Conservation (phyloP, 441 rosid species). For the Eutrema salsugineum region DNA sequence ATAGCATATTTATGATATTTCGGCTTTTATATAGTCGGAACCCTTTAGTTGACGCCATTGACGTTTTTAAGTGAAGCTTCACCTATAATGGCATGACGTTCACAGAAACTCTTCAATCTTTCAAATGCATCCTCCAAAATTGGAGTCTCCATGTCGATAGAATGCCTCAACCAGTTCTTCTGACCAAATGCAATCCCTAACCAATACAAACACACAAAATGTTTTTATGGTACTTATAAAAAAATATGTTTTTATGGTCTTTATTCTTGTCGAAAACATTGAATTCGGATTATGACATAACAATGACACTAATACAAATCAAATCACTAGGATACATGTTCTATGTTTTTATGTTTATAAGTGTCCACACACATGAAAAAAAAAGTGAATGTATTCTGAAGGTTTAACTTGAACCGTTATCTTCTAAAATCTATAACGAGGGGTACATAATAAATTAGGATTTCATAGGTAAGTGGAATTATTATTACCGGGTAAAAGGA, state of each 20-base stretch:
- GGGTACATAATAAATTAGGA: no score
- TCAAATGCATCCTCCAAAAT: constrained; percentile 20
- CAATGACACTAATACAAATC: no score
- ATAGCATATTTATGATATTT: neutral
- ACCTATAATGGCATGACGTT: neutral
- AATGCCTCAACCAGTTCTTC: constrained; percentile 25
- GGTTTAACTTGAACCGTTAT: neutral
- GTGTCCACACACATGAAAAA: no score
- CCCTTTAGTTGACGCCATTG: neutral
- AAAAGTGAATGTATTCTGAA: no score
- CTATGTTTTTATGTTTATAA: no score
- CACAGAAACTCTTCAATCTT: constrained; percentile 18
- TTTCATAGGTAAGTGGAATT: no score
- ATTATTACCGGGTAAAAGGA: constrained; percentile 35
- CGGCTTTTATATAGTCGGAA: neutral
- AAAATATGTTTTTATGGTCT: no score
- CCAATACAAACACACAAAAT: neutral
- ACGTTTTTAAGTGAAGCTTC: neutral
- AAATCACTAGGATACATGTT: no score
- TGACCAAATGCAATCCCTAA: constrained; percentile 21
- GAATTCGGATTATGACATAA: no score
- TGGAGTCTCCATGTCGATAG: constrained; percentile 16
- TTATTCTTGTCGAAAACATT: neutral
- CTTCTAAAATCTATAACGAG: neutral
- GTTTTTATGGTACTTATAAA: no score